Conservation (phyloP, 345 rosid species). For the Arabidopsis suecica region DNA sequence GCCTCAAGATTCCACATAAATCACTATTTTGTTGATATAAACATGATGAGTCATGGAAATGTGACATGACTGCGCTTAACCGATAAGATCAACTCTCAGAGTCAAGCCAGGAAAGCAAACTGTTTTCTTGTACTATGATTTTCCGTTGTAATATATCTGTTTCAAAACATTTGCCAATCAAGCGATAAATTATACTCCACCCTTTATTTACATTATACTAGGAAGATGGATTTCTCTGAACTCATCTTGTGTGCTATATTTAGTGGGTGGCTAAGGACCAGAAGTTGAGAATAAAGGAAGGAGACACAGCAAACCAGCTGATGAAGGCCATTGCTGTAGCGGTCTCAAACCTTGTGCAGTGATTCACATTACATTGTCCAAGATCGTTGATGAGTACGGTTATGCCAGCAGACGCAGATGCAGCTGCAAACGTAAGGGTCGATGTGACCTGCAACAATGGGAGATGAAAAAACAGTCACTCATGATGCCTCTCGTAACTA, state of each 20-base stretch:
- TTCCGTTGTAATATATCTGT: not conserved
- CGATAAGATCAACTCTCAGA: slow-evolving; percentile 9
- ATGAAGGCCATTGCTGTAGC: slow-evolving; percentile 84
- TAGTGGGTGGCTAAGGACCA: slow-evolving; percentile 75
- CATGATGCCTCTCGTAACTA: not conserved
- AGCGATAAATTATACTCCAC: slow-evolving; percentile 12
- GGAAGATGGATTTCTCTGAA: not conserved
- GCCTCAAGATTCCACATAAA: slow-evolving; percentile 29
- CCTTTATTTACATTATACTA: slow-evolving; percentile 33
- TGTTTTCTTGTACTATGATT: slow-evolving; percentile 17
- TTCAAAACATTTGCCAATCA: slow-evolving; percentile 23
- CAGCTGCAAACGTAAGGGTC: slow-evolving; percentile 77
- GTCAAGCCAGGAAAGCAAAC: no score
- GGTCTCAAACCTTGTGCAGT: slow-evolving; percentile 64
- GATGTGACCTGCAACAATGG: slow-evolving; percentile 63
- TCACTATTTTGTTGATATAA: slow-evolving; percentile 10
- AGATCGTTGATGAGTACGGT: slow-evolving; percentile 71
- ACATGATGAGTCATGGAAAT: slow-evolving; percentile 1
- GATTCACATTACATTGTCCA: slow-evolving; percentile 53
- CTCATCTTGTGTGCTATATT: slow-evolving; percentile 30
- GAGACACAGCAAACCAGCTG: slow-evolving; percentile 69
- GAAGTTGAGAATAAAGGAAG: slow-evolving; percentile 72
- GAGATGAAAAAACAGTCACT: slow-evolving; percentile 1
- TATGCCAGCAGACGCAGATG: slow-evolving; percentile 80
- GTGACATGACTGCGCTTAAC: not conserved